Base-by-base conservation (phyloP, 192 early-diverging fungal species). In the Phlyctochytrium planicorne region DNA sequence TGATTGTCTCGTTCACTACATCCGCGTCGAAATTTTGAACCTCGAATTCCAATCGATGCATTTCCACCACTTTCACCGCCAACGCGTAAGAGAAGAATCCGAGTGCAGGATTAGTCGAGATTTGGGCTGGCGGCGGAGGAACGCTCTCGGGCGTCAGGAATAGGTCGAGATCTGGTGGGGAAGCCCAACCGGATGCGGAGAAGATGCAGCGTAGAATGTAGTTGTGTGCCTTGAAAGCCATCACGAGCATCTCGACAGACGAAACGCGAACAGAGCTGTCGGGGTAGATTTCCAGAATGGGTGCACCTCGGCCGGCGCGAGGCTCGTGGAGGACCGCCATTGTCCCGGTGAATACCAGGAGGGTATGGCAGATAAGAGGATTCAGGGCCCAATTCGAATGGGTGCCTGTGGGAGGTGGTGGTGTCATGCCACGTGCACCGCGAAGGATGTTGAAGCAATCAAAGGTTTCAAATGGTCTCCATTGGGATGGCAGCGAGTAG, bases 311-410 rank as follows among this genome's bases (percentile, higher is more conserved):
- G 40, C 20, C 10, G 20, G 6, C 10, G 40, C 40, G 6, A 4
- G 55, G 55, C 6, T 57, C 55, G 25, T 57, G 55, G 55, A 57
- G 55, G 55, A 29, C 55, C 12, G 55, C 16, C 6, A 57, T 20
- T 12, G 25, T 29, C 14, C 20, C 55, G 10, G 55, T 57, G 55
- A 57, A 57, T 12, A 57, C 6, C 14, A 57, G 16, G 55, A 20
- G 55, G 12, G 25, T 10, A 10, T 57, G 55, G 55, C 16, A 14
- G 6, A 27, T 25, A 29, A 57, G 16, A 6, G 55, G 55, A 27
- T 57, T 57, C 14, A 14, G 25, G 4, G 55, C 27, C 55, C 55
- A 57, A 10, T 12, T 6, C 55, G 10, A 6, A 27, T 57, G 55
- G 20, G 55, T 12, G 10, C 55, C 55, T 6, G 55, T 24, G 14